Base-by-base conservation (phyloP, 805 yeast species). In the Clavispora phyllophila region DNA sequence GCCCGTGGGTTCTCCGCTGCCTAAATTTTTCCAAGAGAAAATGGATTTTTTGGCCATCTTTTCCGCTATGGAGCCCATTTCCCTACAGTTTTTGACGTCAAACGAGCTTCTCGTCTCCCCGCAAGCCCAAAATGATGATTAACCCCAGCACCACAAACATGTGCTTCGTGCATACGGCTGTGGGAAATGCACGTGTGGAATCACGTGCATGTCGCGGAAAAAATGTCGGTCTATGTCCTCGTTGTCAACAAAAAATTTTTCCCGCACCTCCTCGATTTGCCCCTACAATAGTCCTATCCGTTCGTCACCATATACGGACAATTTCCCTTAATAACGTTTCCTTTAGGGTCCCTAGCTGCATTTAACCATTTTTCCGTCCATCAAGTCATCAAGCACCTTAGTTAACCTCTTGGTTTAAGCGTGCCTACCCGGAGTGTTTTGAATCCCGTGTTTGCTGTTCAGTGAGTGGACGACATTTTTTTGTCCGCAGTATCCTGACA, bases 391-490 rank as follows among this genome's bases (percentile, higher is more conserved):
- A 29, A 29, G 33, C 19, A 29, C 20, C 33, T 29, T 17, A 5
- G 20, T 8, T 17, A 17, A 29, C 13, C 33, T 2, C 19, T 10
- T 8, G 33, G 33, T 29, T 15, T 17, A 29, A 29, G 33, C 20
- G 33, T 29, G 20, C 19, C 13, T 29, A 17, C 10, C 33, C 19
- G 8, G 19, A 13, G 14, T 35, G 26, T 10, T n/a, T 24, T 24
- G 27, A 35, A 24, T 24, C 28, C 37, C 40, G 36, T 42, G 49
- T 33, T 42, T 40, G 34, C 46, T 36, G 38, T 34, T 37, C 33
- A 40, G 17, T 45, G 39, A 41, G 48, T 33, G 48, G 48, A 46
- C 53, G 55, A 55, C 55, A 50, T 55, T 55, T 51, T 48, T 40
- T 39, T 24, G 41, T 29, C 46, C 31, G 41, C 42, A 26, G 18